These are phyloP conservation scores for Mucor velutinosus DNA, from an alignment of 371 early-diverging fungal genomes.

Conservation along the genomic window DNA sequence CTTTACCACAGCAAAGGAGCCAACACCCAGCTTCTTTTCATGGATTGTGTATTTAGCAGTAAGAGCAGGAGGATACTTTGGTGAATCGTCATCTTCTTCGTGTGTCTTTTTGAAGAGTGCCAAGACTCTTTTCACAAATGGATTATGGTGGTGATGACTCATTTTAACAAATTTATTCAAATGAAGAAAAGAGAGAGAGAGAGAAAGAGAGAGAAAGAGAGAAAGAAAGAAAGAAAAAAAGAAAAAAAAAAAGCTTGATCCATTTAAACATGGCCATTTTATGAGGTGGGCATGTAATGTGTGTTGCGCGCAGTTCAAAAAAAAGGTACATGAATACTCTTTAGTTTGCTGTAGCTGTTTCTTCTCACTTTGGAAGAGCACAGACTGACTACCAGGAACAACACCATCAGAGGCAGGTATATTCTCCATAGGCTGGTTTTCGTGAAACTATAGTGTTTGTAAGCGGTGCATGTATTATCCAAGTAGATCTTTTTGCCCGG, in stretches of 20 bases:
- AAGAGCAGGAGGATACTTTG: constrained; percentile 41
- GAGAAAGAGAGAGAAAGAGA: neutral
- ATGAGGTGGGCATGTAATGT: neutral
- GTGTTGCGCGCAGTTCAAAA: neutral
- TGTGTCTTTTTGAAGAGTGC: constrained; percentile 47
- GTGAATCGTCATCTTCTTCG: constrained; percentile 31
- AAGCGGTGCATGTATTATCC: constrained; percentile 8
- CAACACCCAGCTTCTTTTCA: constrained; percentile 57
- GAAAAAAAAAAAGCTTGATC: neutral
- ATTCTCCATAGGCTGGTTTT: neutral
- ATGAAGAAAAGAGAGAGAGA: neutral
- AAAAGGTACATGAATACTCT: neutral
- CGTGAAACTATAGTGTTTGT: neutral
- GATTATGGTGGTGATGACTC: constrained; percentile 22
- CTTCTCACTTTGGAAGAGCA: neutral
- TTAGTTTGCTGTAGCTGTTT: neutral
- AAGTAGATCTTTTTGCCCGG: constrained; percentile 25
- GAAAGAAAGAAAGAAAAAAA: too few relatives aligned
- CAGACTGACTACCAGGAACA: neutral
- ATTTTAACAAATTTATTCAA: neutral
- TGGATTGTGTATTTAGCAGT: constrained; percentile 44
- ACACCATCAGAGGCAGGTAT: neutral
- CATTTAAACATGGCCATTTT: neutral
- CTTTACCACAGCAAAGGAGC: constrained; percentile 84
- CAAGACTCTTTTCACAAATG: constrained; percentile 37